Percentiles rank a stretch among this genome's conserved stretches.
phyloP scores from a whole-genome alignment of 1,284 basidiomycete genomes.

The Ganoderma leucocontextum region DNA sequence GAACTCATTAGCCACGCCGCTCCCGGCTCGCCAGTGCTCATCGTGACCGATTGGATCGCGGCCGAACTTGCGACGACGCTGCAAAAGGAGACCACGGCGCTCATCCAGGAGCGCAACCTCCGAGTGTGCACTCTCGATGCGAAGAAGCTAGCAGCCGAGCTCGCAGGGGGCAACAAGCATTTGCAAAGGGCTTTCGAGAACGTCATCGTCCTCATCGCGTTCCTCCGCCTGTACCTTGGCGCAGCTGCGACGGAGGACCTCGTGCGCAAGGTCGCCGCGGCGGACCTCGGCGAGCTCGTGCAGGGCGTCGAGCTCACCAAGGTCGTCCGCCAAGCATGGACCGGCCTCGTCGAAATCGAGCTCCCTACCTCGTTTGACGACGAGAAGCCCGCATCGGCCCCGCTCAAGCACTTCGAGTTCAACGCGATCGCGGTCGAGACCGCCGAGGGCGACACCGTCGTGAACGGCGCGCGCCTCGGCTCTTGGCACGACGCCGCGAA shows the following conservation, averaged over 20 bases:
- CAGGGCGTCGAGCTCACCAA: slow-evolving; percentile 54
- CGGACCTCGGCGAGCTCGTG: slow-evolving; percentile 51
- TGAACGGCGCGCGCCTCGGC: slow-evolving; percentile 67
- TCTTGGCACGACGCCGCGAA: slow-evolving; percentile 92
- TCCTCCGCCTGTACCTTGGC: slow-evolving; percentile 79
- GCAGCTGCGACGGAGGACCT: slow-evolving; percentile 59
- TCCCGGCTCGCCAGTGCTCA: slow-evolving; percentile 62
- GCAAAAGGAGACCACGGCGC: slow-evolving; percentile 48
- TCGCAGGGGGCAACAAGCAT: slow-evolving; percentile 38
- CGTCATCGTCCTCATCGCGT: slow-evolving; percentile 67
- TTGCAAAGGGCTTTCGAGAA: slow-evolving; percentile 55
- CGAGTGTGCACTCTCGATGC: slow-evolving; percentile 69
- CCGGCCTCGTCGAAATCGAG: slow-evolving; percentile 60
- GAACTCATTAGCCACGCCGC: slow-evolving; percentile 66
- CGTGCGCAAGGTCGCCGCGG: slow-evolving; percentile 59
- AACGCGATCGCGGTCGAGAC: slow-evolving; percentile 75
- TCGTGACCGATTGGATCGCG: slow-evolving; percentile 68
- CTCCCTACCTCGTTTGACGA: slow-evolving; percentile 41
- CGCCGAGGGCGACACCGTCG: slow-evolving; percentile 59
- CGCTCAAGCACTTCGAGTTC: slow-evolving; percentile 67
- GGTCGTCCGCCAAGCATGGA: slow-evolving; percentile 64
- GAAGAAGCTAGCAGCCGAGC: slow-evolving; percentile 42
- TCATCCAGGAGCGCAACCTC: slow-evolving; percentile 58
- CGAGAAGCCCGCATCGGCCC: slow-evolving; percentile 37
- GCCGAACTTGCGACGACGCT: slow-evolving; percentile 68